Evolutionary conservation across 1,284 basidiomycete genomes (phyloP).

Genomic region (Cystobasidium sp.): DNA sequence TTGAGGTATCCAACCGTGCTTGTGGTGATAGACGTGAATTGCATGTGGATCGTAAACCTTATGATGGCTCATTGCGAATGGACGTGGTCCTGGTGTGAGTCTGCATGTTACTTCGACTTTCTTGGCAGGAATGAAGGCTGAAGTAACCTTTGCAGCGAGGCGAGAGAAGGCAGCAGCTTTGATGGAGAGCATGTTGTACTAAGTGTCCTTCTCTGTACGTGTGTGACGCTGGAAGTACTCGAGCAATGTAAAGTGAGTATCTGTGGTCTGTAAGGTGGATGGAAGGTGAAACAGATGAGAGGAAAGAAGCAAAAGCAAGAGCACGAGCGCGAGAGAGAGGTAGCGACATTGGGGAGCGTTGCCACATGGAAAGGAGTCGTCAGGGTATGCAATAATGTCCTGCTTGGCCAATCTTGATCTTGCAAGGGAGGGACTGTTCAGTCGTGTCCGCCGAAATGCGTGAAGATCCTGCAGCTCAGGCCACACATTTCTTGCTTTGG

Average conservation of each 20-base stretch:
- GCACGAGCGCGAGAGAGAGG: too few species aligned
- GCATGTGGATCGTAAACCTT: background rate
- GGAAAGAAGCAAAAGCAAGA: too few species aligned
- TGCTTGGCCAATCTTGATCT: background rate
- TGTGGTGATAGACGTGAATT: conserved; percentile 9
- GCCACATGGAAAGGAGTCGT: too few species aligned
- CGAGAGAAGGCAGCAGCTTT: background rate
- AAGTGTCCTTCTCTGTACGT: background rate
- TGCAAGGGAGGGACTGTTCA: conserved; percentile 5
- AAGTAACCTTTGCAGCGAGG: background rate
- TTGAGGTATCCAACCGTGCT: conserved; percentile 6
- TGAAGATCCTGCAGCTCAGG: background rate
- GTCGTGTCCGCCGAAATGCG: background rate
- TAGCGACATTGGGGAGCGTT: too few species aligned
- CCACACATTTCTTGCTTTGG: background rate
- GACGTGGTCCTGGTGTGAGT: conserved; percentile 2
- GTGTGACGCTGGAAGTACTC: background rate
- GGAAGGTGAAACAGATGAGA: too few species aligned
- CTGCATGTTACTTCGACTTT: background rate
- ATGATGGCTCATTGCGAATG: background rate
- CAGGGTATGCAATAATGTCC: background rate
- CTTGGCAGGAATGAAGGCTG: background rate
- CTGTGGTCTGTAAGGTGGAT: too few species aligned
- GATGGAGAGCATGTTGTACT: background rate
- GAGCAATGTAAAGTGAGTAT: too few species aligned